These are phyloP conservation scores for Trypanosomatidae sp. DNA, from an alignment of 208 protist species.

Conservation along the genomic window DNA sequence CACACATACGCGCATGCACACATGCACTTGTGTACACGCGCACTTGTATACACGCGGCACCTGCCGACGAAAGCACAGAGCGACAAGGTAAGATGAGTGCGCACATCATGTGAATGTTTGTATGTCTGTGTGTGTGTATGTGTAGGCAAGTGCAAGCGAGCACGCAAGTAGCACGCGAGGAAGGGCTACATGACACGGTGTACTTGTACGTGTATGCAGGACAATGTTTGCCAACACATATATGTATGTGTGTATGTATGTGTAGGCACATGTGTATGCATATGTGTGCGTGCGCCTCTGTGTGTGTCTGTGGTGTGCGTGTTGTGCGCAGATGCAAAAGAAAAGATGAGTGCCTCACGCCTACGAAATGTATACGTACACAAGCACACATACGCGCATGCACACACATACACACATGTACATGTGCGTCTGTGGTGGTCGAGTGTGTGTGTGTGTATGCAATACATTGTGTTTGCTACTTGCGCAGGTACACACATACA, in stretches of 20 bases:
- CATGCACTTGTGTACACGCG: neutral
- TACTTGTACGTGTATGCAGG: neutral
- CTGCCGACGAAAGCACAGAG: too few relatives aligned
- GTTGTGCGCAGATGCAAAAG: neutral
- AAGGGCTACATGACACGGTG: too few relatives aligned
- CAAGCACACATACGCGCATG: neutral
- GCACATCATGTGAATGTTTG: neutral
- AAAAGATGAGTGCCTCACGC: neutral
- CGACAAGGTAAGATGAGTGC: too few relatives aligned
- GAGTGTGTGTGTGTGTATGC: neutral
- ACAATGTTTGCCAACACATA: neutral
- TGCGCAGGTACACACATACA: slow-evolving; percentile 2
- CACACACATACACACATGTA: neutral
- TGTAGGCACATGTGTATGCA: neutral
- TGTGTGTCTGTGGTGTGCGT: too few relatives aligned
- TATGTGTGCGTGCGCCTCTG: too few relatives aligned
- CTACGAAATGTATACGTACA: neutral
- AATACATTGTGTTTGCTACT: neutral
- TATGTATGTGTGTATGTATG: slow-evolving; percentile 3
- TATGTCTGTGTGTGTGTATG: neutral
- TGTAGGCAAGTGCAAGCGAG: neutral
- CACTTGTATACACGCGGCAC: too few relatives aligned
- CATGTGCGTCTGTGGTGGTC: neutral
- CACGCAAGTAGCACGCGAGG: too few relatives aligned
- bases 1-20: neutral